Evolutionary conservation across 2,329 filamentous ascomycete genomes (phyloP).

Genomic region (Apiospora pterosperma): DNA sequence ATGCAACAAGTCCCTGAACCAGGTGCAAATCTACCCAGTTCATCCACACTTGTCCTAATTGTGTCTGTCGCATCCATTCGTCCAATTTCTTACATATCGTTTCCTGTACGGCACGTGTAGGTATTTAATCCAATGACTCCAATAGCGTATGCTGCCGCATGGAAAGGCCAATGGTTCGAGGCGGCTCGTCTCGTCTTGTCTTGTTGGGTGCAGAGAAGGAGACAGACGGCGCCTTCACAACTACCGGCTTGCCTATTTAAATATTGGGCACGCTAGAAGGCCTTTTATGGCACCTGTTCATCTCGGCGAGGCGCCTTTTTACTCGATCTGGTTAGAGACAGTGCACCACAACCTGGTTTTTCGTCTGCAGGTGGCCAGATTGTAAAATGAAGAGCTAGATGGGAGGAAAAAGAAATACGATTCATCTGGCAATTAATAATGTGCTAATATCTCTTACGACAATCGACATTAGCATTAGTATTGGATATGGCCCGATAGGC

Average conservation of each 20-base stretch:
- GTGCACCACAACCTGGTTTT: neutral
- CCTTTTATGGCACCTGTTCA: neutral
- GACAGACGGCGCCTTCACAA: neutral
- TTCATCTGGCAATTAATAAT: neutral
- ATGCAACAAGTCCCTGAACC: slow-evolving; percentile 2
- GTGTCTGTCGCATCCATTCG: neutral
- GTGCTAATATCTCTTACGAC: neutral
- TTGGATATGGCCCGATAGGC: no score
- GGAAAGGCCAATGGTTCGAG: no score
- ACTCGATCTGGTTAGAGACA: neutral
- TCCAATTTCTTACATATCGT: neutral
- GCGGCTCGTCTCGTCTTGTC: neutral
- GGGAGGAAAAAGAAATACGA: neutral
- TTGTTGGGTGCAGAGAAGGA: neutral
- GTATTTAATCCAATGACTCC: neutral
- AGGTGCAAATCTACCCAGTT: neutral
- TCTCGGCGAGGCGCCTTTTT: neutral
- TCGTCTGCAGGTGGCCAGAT: neutral
- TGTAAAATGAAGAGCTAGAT: neutral
- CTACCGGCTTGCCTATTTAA: neutral
- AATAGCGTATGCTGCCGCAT: no score
- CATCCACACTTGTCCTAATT: neutral
- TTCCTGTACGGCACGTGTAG: neutral
- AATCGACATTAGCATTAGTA: no score
- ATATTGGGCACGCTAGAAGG: neutral